Base-by-base conservation (phyloP, 345 rosid genomes). In the Syzygium jambos region DNA sequence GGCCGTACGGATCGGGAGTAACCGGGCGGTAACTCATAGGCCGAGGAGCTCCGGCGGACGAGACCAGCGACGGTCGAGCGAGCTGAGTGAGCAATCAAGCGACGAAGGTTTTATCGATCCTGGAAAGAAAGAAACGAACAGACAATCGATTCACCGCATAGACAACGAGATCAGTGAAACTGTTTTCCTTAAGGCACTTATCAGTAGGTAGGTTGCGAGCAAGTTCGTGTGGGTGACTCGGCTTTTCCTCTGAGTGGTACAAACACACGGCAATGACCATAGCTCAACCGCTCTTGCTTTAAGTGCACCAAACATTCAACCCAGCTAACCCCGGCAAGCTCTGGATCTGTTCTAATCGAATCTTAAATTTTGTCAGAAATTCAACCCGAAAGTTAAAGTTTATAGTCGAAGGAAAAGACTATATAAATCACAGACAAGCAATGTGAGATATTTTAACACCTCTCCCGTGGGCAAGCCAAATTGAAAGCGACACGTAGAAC, bases 1-100 rank as follows among this genome's bases (percentile, higher is more conserved):
- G 90, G 88, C 85, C 80, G 43, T 29, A 87, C 88, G 87, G 78
- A 27, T 85, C 85, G 17, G 87, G 87, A 55, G 88, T 85, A 85
- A 89, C 61, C 52, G 73, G 90, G 12, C 85, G 90, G 86, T 90
- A 90, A 87, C 89, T 90, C 92, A 90, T 90, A 43, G 88, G 87
- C 63, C 2, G 7, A 27, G 55, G 34, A 29, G 55, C 52, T 46
- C 17, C 85, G 13, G 85, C 34, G 34, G 54, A 52, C 85, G 22
- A 83, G 52, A 30, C 85, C 13, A 25, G 21, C 55, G 85, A 52
- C 34, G 38, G 6, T 25, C 11, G 7, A 29, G 85, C 13, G 38
- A 83, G 55, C 55, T n/a, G 55, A 83, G 19, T 7, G 55, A 52
- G 85, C 54, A 49, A 25, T 83, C 54, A 9, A 83, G 23, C 27